These are phyloP conservation scores for Saccharomycopsis fodiens DNA, from an alignment of 805 yeast genomes.

Conservation along the genomic window DNA sequence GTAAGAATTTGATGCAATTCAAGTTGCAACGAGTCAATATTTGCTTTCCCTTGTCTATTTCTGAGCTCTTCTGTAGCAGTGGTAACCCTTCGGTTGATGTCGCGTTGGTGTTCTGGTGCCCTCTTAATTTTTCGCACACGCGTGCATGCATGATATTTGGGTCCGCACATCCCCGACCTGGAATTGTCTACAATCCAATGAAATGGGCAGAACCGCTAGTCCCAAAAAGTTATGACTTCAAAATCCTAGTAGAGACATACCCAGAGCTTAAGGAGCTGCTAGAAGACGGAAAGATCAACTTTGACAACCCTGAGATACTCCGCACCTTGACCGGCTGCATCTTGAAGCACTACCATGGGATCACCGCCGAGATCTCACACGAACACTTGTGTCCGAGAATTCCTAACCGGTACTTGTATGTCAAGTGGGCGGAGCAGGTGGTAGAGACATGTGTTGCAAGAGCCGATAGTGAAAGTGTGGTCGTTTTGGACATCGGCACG, in stretches of 20 bases:
- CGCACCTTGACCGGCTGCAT: slow-evolving; percentile 8
- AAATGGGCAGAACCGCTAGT: too few species aligned
- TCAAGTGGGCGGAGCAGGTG: slow-evolving; percentile 10
- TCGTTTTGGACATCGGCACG: slow-evolving; percentile 36
- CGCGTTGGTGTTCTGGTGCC: too few species aligned
- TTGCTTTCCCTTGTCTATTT: too few species aligned
- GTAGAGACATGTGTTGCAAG: background rate
- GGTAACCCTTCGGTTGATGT: too few species aligned
- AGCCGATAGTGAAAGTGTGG: slow-evolving; percentile 28
- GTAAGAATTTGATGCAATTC: too few species aligned
- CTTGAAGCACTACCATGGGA: slow-evolving; percentile 11
- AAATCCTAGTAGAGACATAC: background rate
- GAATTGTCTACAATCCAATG: too few species aligned
- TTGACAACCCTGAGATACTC: slow-evolving; percentile 3
- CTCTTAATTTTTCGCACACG: too few species aligned
- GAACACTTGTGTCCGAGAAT: slow-evolving; percentile 16
- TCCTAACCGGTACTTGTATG: slow-evolving; percentile 17
- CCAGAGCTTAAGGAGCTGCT: background rate
- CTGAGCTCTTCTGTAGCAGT: too few species aligned
- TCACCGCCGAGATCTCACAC: slow-evolving; percentile 4
- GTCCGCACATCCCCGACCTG: too few species aligned
- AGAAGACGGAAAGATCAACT: background rate
- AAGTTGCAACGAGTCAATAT: too few species aligned
- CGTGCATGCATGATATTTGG: too few species aligned
- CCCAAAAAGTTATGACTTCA: slow-evolving; percentile 3